These are phyloP conservation scores for Monascus ruber DNA, from an alignment of 2,329 filamentous ascomycete species.

Conservation along the genomic window DNA sequence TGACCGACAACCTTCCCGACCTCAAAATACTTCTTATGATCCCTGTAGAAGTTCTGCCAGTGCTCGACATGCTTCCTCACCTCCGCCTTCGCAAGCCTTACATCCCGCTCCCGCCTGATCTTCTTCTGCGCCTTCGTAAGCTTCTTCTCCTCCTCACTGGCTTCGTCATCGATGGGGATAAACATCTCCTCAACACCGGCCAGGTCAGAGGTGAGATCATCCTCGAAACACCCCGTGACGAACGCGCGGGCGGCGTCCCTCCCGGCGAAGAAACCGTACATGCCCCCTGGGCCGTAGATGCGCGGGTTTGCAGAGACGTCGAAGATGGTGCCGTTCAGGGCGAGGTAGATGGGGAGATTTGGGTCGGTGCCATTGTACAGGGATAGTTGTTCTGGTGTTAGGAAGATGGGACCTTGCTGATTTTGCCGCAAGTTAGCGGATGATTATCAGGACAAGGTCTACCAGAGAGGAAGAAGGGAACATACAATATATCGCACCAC, in stretches of 20 bases:
- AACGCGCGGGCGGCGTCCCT: constrained; percentile 78
- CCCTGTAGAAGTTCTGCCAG: constrained; percentile 75
- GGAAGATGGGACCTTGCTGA: constrained; percentile 47
- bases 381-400: constrained; percentile 65
- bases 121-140: constrained; percentile 34
- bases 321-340: constrained; percentile 61
- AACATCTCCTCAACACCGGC: constrained; percentile 82
- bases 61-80: constrained; percentile 59
- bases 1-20: constrained; percentile 60
- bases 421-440: not conserved
- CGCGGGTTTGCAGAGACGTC: constrained; percentile 47
- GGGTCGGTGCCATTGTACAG: constrained; percentile 68
- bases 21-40: constrained; percentile 67
- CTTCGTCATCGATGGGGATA: constrained; percentile 54
- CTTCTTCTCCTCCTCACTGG: constrained; percentile 19
- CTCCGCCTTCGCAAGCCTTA: constrained; percentile 50
- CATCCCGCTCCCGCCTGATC: constrained; percentile 51
- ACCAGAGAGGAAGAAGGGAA: constrained; percentile 4
- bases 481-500: constrained; percentile 53
- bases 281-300: constrained; percentile 68
- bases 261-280: constrained; percentile 79
- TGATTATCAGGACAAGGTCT: not conserved
- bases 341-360: constrained; percentile 71
- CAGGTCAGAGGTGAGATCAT: constrained; percentile 74
- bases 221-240: constrained; percentile 83